phyloP scores from a whole-genome alignment of 495 filamentous ascomycete genomes.

The Cercophora samala region DNA sequence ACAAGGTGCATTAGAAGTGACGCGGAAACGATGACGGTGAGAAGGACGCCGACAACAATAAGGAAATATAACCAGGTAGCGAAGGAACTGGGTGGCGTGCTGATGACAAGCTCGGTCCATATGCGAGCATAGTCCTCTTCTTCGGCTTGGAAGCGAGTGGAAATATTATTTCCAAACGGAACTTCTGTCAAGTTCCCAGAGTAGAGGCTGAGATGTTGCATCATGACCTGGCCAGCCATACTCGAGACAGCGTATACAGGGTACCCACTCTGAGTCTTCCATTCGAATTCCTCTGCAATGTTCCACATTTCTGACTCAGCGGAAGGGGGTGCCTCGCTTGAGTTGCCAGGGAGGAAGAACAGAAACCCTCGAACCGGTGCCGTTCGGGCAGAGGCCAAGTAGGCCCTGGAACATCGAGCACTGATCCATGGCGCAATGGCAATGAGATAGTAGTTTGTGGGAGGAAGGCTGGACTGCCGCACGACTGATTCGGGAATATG shows the following conservation, averaged over 20 bases:
- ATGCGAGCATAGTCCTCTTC: slow-evolving; percentile 54
- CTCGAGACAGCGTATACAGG: slow-evolving; percentile 85
- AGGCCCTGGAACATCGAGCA: slow-evolving; percentile 63
- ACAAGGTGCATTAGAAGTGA: slow-evolving; percentile 71
- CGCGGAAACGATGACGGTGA: slow-evolving; percentile 60
- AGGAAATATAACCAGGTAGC: slow-evolving; percentile 81
- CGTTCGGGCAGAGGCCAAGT: slow-evolving; percentile 57
- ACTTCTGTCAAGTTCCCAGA: slow-evolving; percentile 65
- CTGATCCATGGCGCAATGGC: slow-evolving; percentile 89
- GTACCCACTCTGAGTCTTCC: slow-evolving; percentile 62
- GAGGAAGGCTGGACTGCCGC: slow-evolving; percentile 63
- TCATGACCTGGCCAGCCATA: slow-evolving; percentile 58
- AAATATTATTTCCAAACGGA: slow-evolving; percentile 55
- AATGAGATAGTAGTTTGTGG: slow-evolving; percentile 60
- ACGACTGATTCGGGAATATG: slow-evolving; percentile 74
- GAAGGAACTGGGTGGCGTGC: slow-evolving; percentile 39
- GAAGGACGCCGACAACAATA: slow-evolving; percentile 70
- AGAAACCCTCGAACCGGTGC: slow-evolving; percentile 64
- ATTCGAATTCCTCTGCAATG: slow-evolving; percentile 58
- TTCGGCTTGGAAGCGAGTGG: slow-evolving; percentile 60
- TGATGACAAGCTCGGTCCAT: slow-evolving; percentile 46
- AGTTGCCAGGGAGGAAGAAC: slow-evolving; percentile 66
- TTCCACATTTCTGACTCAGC: slow-evolving; percentile 59
- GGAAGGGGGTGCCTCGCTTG: slow-evolving; percentile 57
- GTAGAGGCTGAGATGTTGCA: slow-evolving; percentile 69